phyloP scores from a whole-genome alignment of 352 stramenopile genomes.

The Elongisporangium prolatum region DNA sequence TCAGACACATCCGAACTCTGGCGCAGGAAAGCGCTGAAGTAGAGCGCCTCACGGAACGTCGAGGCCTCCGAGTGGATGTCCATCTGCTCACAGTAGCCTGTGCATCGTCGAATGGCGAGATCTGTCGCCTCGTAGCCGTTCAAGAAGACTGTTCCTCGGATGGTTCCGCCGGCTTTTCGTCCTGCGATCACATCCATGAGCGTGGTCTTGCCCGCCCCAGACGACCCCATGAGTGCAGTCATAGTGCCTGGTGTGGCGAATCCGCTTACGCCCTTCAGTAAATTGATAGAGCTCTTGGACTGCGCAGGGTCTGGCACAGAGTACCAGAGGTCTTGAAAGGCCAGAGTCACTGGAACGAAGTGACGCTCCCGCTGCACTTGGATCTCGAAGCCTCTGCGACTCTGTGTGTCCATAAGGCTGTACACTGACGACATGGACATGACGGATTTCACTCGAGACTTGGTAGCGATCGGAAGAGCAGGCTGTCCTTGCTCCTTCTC shows the following conservation, averaged over 20 bases:
- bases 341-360: slow-evolving; percentile 27
- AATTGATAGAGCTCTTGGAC: slow-evolving; percentile 29
- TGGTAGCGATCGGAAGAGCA: background rate
- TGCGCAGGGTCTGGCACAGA: slow-evolving; percentile 24
- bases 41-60: background rate
- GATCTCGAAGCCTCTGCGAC: too few species aligned
- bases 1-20: slow-evolving; percentile 10
- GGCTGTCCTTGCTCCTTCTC: slow-evolving; percentile 1
- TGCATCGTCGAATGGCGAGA: background rate
- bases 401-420: background rate
- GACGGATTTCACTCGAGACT: too few species aligned
- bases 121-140: background rate
- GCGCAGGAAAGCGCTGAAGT: background rate
- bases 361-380: slow-evolving; percentile 9
- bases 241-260: slow-evolving; percentile 38
- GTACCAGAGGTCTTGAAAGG: slow-evolving; percentile 39
- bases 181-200: slow-evolving; percentile 90
- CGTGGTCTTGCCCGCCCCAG: slow-evolving; percentile 76
- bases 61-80: background rate
- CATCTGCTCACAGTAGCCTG: background rate
- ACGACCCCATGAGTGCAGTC: slow-evolving; percentile 45
- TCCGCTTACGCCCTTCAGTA: slow-evolving; percentile 74
- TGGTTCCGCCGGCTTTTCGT: slow-evolving; percentile 53
- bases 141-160: background rate
- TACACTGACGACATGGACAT: background rate